These are phyloP conservation scores for Neurospora sp. DNA, from an alignment of 2,329 filamentous ascomycete genomes.

Conservation along the genomic window DNA sequence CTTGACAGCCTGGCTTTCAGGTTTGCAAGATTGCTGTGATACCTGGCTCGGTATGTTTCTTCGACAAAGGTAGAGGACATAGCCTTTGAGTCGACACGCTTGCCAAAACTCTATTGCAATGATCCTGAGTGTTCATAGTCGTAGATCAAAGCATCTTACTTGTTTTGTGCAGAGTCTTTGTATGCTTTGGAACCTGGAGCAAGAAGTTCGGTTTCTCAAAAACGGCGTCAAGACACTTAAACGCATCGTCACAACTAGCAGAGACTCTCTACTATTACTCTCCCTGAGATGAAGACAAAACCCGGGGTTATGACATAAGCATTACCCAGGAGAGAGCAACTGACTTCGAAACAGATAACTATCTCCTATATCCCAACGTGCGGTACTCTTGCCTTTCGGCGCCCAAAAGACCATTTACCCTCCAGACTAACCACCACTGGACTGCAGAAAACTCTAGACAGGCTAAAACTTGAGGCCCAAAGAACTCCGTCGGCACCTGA, in stretches of 20 bases:
- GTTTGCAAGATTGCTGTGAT: neutral
- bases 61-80: neutral
- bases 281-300: neutral
- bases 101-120: neutral
- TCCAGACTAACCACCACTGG: neutral
- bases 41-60: neutral
- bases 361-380: neutral
- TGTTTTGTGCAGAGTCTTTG: neutral
- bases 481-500: neutral
- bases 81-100: neutral
- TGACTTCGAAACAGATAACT: neutral
- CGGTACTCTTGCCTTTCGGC: neutral
- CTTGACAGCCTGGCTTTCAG: too few relatives aligned
- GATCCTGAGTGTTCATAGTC: neutral
- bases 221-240: neutral
- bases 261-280: neutral
- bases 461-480: neutral
- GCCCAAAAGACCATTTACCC: neutral
- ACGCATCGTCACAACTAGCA: neutral
- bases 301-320: too few relatives aligned
- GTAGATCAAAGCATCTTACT: neutral
- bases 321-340: neutral
- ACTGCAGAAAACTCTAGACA: neutral
- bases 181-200: neutral
- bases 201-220: neutral